phyloP scores from a whole-genome alignment of 2,329 filamentous ascomycete genomes.

The Alternaria metachromatica region DNA sequence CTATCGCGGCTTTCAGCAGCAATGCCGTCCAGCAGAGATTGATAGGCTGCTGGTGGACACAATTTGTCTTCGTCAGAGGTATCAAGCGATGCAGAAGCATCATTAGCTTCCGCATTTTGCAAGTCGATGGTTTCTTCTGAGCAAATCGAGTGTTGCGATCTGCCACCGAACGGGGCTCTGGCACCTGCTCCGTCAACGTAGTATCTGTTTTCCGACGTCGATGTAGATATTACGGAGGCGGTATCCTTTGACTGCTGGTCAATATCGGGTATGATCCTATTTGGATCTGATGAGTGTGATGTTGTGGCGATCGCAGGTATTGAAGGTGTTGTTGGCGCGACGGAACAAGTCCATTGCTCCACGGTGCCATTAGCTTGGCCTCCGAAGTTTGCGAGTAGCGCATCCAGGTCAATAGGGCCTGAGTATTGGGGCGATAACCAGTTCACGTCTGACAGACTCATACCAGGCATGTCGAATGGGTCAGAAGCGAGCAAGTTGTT shows the following conservation, averaged over 20 bases:
- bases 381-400: conserved; percentile 4
- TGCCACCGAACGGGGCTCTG: conserved; percentile 21
- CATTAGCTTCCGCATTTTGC: background rate
- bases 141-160: conserved; percentile 3
- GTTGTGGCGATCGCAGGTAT: background rate
- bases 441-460: conserved; percentile 12
- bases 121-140: background rate
- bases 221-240: conserved; percentile 4
- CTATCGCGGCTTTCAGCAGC: conserved; percentile 8
- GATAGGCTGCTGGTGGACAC: conserved; percentile 2
- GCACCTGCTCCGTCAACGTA: conserved; percentile 22
- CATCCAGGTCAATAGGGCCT: conserved; percentile 10
- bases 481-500: background rate
- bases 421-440: conserved; percentile 16
- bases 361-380: background rate
- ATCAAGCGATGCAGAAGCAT: background rate
- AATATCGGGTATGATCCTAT: conserved; percentile 2
- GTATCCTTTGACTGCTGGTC: background rate
- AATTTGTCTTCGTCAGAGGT: background rate
- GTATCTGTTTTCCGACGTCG: conserved; percentile 9
- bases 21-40: conserved; percentile 7
- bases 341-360: background rate
- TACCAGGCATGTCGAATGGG: conserved; percentile 6
- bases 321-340: background rate
- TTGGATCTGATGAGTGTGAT: background rate